A percentile compares a stretch with the other conserved stretches of the same genome.
These are phyloP conservation scores for Artemisia argyi DNA, from an alignment of 129 eudicot species.

Conservation along the genomic window DNA sequence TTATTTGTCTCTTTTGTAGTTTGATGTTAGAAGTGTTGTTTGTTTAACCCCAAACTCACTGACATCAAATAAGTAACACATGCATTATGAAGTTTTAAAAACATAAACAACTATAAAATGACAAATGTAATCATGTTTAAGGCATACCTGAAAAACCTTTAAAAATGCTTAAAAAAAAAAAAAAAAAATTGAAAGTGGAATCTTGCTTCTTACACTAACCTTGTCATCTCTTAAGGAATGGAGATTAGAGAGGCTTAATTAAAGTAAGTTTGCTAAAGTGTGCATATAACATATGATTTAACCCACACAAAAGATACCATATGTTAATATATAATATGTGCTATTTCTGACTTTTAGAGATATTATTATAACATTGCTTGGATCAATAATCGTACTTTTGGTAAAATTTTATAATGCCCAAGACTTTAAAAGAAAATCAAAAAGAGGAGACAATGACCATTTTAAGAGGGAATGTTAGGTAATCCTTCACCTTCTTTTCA, in stretches of 20 bases:
- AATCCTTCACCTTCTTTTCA: constrained; percentile 37
- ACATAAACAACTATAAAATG: background rate
- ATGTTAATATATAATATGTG: constrained; percentile 1
- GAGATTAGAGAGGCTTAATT: constrained; percentile 19
- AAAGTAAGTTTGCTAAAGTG: constrained; percentile 28
- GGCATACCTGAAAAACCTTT: background rate
- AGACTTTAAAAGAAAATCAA: constrained; percentile 17
- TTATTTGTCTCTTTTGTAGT: too few species aligned
- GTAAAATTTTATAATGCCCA: constrained; percentile 24
- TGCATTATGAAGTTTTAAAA: background rate
- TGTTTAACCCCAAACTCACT: too few species aligned
- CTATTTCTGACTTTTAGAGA: constrained; percentile 21
- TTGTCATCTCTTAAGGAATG: constrained; percentile 9
- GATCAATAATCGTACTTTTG: constrained; percentile 36
- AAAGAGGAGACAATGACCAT: constrained; percentile 42
- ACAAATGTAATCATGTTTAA: background rate
- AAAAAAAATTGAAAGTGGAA: constrained; percentile 7
- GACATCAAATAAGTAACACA: too few species aligned
- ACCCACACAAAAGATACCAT: constrained; percentile 20
- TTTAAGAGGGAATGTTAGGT: constrained; percentile 48
- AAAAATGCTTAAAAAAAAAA: constrained; percentile 3
- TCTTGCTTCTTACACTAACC: constrained; percentile 4
- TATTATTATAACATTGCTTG: constrained; percentile 30
- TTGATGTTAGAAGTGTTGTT: too few species aligned
- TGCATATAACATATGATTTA: constrained; percentile 22